Evolutionary conservation across 495 filamentous ascomycete genomes (phyloP), one percentile per base, ranked within the genome.

Genomic region (Neurospora sp.): DNA sequence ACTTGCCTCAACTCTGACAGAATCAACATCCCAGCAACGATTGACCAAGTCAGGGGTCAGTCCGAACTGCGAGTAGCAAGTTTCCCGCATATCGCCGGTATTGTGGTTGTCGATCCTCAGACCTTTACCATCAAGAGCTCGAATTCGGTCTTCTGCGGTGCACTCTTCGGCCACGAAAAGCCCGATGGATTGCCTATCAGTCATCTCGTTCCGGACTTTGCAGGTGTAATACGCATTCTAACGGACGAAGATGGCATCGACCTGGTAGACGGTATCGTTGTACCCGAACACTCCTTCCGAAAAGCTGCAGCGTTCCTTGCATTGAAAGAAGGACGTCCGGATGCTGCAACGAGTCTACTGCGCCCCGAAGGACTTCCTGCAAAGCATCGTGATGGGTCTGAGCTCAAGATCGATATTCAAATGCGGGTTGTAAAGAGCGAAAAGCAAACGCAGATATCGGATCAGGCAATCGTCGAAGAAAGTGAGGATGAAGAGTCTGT

Each of bases 71-170:
- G 92, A 35, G 88, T 98, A 37, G 96, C 94, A 12, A 96, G 93
- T 77, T 97, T 97, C 70, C 96, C 96, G 8, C 94, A 99, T 78
- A 97, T 99, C 78, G 96, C 96, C 61, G 96, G 96, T 41, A 97
- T 99, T 77, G 89, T 99, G 79, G 96, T 98, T 4, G 83, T 98
- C 3, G 90, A 90, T 20, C 89, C 96, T 1, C 80, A 90, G 10
- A 90, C 86, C 2, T 83, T 98, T 69, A 86, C 87, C 31, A 94
- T 99, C 76, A 92, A 91, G 69, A 97, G 94, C 81, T 94, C 94
- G 1, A 99, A 99, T 79, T 92, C 94, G 8, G 95, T 96, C 22
- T 97, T 99, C 79, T 96, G 93, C 1, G 89, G 93, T 8, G 93
- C 94, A 0, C 84, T 99, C 1, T 98, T 99, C 78, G 96, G 96